Base-by-base conservation (phyloP, 768 basidiomycete species). In the Amanita fuliginea region DNA sequence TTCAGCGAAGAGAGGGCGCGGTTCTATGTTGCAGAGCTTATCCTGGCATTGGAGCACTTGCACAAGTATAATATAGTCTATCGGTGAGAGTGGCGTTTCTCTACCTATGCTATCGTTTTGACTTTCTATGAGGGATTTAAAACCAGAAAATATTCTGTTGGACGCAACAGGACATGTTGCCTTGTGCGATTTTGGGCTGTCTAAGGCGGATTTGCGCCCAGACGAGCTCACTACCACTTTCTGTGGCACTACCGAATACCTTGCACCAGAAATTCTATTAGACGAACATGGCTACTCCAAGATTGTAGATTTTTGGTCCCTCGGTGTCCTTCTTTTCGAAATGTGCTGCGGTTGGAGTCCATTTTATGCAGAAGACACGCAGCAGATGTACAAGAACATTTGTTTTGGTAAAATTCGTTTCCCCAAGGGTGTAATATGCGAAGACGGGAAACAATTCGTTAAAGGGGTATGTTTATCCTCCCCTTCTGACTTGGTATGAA, bases 281-380 rank as follows among this genome's bases (percentile, higher is more conserved):
- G 94, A 97, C 64, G 96, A 98, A 60, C 92, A 95, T 55, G 96
- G 96, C 10, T 98, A 99, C 66, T 91, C 88, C 41, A 98, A 98
- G 67, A 82, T 96, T 43, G 96, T 99, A 57, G 96, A 99, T 64
- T 99, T 98, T 64, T 99, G 96, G 94, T 88, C 85, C 42, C 69
- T 97, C 16, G 95, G 94, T 30, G 96, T 98, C 1, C 73, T 99
- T 28, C 73, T 99, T 19, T 99, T 98, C 62, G 96, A 99, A 68
- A 99, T 99, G 96, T 98, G 96, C 60, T 99, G 96, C 57, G 96
- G 96, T 5, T 98, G 96, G 96, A 92, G 88, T 62, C 96, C 96
- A 36, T 99, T 98, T 69, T 99, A 98, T 60, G 94, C 95, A 14
- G 96, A 99, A 60, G 96, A 99, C 62, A 96, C 92, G 3, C 95